These are phyloP conservation scores for Linnemannia elongata DNA, from an alignment of 192 early-diverging fungal genomes.

Conservation along the genomic window DNA sequence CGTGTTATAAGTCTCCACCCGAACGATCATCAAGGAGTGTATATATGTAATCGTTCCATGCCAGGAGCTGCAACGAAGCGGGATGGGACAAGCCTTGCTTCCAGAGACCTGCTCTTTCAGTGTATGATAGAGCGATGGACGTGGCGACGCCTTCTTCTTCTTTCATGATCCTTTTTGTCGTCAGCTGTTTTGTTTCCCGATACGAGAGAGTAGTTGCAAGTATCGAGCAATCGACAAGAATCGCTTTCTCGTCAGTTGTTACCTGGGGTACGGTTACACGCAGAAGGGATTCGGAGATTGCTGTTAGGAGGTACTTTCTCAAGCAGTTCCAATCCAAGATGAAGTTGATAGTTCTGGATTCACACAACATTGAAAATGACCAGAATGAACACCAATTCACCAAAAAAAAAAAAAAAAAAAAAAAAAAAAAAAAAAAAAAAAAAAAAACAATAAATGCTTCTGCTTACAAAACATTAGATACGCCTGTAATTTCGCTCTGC, in stretches of 20 bases:
- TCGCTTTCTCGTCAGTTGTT: not conserved
- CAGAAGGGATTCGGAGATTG: not conserved
- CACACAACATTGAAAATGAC: not conserved
- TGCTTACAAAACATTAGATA: slow-evolving; percentile 11
- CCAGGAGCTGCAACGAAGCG: not conserved
- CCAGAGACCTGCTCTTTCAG: slow-evolving; percentile 14
- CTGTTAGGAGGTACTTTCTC: slow-evolving; percentile 11
- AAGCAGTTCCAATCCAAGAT: slow-evolving; percentile 7
- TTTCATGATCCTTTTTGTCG: not conserved
- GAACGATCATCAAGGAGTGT: too few relatives aligned
- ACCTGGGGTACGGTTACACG: not conserved
- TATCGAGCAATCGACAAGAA: slow-evolving; percentile 3
- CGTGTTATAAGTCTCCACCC: too few relatives aligned
- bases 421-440: not conserved
- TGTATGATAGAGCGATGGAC: not conserved
- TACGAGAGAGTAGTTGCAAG: slow-evolving; percentile 8
- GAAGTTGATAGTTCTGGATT: slow-evolving; percentile 8
- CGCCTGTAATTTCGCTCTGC: slow-evolving; percentile 1
- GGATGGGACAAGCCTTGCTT: slow-evolving; percentile 15
- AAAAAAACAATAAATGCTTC: not conserved
- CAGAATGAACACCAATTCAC: not conserved
- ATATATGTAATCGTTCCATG: too few relatives aligned
- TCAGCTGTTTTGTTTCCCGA: slow-evolving; percentile 13
- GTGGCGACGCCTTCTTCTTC: not conserved
- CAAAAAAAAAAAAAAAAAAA: not conserved